Percentiles rank a stretch among this genome's conserved stretches.
Evolutionary conservation across 495 filamentous ascomycete species (phyloP).

Genomic region (Aspergillus panamensis): DNA sequence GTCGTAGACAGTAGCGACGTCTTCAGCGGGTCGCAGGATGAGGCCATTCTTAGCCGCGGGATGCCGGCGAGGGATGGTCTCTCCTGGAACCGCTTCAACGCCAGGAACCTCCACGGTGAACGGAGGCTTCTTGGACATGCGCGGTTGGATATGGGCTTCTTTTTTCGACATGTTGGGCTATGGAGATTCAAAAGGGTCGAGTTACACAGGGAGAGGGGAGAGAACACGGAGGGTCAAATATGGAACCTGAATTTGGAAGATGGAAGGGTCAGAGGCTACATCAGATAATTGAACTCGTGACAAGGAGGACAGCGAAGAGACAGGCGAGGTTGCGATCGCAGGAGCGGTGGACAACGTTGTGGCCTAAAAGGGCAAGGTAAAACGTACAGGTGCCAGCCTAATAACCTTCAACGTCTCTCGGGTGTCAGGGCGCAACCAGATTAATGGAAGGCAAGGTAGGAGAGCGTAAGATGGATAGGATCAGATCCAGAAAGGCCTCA

Average conservation of each 20-base stretch:
- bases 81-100: slow-evolving; percentile 67
- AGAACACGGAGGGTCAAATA: no score
- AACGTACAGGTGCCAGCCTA: neutral
- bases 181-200: slow-evolving; percentile 5
- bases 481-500: slow-evolving; percentile 50
- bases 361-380: neutral
- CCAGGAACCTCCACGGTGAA: slow-evolving; percentile 80
- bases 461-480: no score
- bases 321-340: no score
- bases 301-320: no score
- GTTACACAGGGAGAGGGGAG: slow-evolving; percentile 19
- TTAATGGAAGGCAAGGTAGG: neutral
- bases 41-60: slow-evolving; percentile 69
- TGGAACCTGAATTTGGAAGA: neutral
- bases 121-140: slow-evolving; percentile 54
- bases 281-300: no score
- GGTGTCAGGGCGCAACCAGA: neutral
- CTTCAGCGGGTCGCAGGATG: slow-evolving; percentile 58
- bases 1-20: slow-evolving; percentile 82
- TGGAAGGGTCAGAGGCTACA: neutral
- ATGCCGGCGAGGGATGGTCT: slow-evolving; percentile 86
- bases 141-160: slow-evolving; percentile 59
- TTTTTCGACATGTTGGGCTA: slow-evolving; percentile 42
- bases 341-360: no score
- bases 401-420: neutral